phyloP scores from a whole-genome alignment of 306 rosid genomes.

The Vigna angularis region DNA sequence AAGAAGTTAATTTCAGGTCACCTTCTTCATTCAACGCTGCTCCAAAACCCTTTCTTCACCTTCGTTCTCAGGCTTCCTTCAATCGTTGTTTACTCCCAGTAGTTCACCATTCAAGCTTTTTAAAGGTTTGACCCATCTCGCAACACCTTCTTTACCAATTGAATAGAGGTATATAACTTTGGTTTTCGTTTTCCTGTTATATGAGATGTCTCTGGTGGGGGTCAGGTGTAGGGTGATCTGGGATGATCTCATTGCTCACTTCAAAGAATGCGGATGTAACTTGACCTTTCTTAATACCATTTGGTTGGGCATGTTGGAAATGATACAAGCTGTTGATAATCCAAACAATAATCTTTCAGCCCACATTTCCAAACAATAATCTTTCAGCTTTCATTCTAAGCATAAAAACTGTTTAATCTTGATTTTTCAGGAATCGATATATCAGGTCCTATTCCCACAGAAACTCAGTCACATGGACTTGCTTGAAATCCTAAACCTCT shows the following conservation, averaged over 20 bases:
- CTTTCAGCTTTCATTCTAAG: conserved; percentile 40
- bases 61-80: no score
- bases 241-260: conserved; percentile 50
- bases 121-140: no score
- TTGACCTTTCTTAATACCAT: conserved; percentile 76
- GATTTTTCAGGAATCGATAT: conserved; percentile 78
- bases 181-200: no score
- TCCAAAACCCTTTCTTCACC: no score
- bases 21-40: no score
- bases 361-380: conserved; percentile 65
- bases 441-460: conserved; percentile 69
- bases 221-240: no score
- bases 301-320: conserved; percentile 72
- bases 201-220: no score
- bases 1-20: no score
- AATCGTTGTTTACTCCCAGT: no score
- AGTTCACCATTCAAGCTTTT: no score
- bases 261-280: conserved; percentile 68
- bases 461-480: conserved; percentile 50
- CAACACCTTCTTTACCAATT: no score
- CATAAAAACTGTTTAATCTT: conserved; percentile 67
- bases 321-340: conserved; percentile 72
- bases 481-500: conserved; percentile 72
- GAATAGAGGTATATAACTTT: no score
- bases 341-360: conserved; percentile 80